phyloP scores from a whole-genome alignment of 257 asterid species.

The Hygrophila difformis region DNA sequence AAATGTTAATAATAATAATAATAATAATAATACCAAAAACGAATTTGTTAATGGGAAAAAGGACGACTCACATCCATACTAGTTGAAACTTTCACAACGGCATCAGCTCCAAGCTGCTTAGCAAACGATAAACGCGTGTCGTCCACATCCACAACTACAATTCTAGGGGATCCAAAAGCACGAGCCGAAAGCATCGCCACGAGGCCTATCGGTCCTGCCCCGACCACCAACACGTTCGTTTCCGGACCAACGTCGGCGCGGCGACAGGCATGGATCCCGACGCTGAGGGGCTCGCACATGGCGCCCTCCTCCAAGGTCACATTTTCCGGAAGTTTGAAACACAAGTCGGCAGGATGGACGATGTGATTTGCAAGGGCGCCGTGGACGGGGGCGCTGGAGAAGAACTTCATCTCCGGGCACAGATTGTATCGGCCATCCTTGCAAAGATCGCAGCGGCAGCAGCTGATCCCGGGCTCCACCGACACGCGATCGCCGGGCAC shows the following conservation, averaged over 20 bases:
- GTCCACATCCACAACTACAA: constrained; percentile 39
- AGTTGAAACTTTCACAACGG: constrained; percentile 55
- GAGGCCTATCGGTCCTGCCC: constrained; percentile 94
- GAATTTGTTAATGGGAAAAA: constrained; percentile 1
- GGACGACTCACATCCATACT: constrained; percentile 35
- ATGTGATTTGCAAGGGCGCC: constrained; percentile 94
- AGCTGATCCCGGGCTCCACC: constrained; percentile 78
- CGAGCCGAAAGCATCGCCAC: constrained; percentile 79
- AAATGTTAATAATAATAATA: neutral
- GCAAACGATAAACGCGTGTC: constrained; percentile 71
- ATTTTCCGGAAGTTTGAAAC: constrained; percentile 83
- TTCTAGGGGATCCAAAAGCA: constrained; percentile 56
- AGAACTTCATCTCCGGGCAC: constrained; percentile 90
- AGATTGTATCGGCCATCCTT: constrained; percentile 79
- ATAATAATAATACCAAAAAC: neutral
- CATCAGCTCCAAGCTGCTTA: constrained; percentile 74
- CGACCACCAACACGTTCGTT: constrained; percentile 73
- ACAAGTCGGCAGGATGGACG: constrained; percentile 85
- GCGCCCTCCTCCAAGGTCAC: constrained; percentile 96
- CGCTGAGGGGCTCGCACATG: constrained; percentile 95
- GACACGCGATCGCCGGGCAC: constrained; percentile 80
- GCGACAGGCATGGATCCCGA: constrained; percentile 86
- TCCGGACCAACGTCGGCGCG: constrained; percentile 83
- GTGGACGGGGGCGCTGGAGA: constrained; percentile 83
- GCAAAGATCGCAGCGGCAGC: constrained; percentile 71